Evolutionary conservation across 768 basidiomycete genomes (phyloP).

Genomic region (Naganishia vishniacii): DNA sequence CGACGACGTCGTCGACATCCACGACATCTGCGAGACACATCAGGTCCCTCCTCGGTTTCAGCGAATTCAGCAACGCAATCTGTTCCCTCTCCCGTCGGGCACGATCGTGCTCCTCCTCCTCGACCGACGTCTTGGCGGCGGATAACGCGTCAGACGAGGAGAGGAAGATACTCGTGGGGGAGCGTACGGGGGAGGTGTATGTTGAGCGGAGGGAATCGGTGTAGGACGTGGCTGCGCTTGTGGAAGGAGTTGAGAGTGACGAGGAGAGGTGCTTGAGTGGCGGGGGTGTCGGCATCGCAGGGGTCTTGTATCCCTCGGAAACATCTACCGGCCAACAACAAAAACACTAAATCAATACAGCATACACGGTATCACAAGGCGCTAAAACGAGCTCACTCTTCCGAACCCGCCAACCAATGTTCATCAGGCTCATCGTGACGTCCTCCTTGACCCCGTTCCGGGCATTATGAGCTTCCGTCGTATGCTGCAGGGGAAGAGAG

Average conservation of each 20-base stretch:
- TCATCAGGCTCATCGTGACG: constrained; percentile 18
- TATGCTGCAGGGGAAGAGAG: constrained; percentile 8
- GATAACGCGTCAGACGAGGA: constrained; percentile 15
- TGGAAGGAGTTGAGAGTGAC: neutral
- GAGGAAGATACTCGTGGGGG: neutral
- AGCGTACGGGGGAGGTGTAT: neutral
- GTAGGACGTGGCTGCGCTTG: neutral
- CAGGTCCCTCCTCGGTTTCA: constrained; percentile 6
- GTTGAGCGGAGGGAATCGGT: constrained; percentile 9
- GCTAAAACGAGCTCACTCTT: neutral
- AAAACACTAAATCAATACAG: no score
- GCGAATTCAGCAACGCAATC: constrained; percentile 4
- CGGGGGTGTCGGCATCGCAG: neutral
- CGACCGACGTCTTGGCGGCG: neutral
- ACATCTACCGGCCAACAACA: constrained; percentile 11
- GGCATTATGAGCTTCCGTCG: constrained; percentile 4
- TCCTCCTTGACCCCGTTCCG: constrained; percentile 17
- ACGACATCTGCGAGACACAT: constrained; percentile 19
- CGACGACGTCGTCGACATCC: constrained; percentile 2
- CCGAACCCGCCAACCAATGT: constrained; percentile 8
- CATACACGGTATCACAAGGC: neutral
- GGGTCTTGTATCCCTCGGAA: constrained; percentile 9
- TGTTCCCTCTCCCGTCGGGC: constrained; percentile 3
- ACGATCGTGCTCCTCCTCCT: neutral
- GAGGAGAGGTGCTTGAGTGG: neutral